These are phyloP conservation scores for Amanita exitialis DNA, from an alignment of 768 basidiomycete genomes.

Conservation along the genomic window DNA sequence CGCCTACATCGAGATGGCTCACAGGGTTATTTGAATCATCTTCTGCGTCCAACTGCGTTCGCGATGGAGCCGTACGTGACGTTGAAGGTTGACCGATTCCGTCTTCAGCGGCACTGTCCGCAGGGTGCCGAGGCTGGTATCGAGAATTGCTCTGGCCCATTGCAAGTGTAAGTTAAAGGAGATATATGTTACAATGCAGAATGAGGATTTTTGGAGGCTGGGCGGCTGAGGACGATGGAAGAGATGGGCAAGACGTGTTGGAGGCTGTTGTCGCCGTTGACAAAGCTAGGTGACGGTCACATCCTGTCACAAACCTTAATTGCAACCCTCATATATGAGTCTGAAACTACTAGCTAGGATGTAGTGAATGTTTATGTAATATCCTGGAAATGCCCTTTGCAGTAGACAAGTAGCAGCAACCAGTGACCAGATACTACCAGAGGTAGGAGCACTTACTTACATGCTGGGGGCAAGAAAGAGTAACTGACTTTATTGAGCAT, in stretches of 20 bases:
- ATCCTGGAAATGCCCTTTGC: too few species aligned
- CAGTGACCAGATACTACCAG: too few species aligned
- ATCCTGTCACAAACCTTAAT: too few species aligned
- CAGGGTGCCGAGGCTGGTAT: not conserved
- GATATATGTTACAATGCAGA: constrained; percentile 5
- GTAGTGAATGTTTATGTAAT: too few species aligned
- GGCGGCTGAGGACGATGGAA: not conserved
- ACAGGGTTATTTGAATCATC: not conserved
- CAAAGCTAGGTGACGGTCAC: constrained; percentile 5
- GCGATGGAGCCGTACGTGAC: not conserved
- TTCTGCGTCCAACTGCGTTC: not conserved
- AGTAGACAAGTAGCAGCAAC: too few species aligned
- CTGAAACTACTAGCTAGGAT: too few species aligned
- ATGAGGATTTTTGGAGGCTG: not conserved
- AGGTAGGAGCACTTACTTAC: too few species aligned
- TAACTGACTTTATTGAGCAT: too few species aligned
- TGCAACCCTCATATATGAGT: too few species aligned
- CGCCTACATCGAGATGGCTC: not conserved
- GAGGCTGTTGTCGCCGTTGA: constrained; percentile 4
- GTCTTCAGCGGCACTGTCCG: not conserved
- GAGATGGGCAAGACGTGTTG: constrained; percentile 5
- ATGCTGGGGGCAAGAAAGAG: too few species aligned
- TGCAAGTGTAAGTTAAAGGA: not conserved
- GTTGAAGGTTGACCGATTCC: not conserved
- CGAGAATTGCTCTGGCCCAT: constrained; percentile 14